These are phyloP conservation scores for Sporisorium sorghi DNA, from an alignment of 1,284 basidiomycete genomes.

Conservation along the genomic window DNA sequence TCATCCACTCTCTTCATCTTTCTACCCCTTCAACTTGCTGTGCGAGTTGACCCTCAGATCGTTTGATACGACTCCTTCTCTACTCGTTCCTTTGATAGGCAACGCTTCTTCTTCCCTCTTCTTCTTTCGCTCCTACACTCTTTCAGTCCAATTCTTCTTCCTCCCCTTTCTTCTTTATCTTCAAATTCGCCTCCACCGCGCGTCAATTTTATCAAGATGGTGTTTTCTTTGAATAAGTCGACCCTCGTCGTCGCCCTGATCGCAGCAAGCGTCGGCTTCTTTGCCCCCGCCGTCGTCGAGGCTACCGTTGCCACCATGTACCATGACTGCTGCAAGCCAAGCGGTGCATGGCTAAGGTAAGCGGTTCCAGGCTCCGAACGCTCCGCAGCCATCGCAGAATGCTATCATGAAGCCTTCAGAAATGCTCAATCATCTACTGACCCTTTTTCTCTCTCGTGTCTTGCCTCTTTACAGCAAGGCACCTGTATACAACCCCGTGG, in stretches of 20 bases:
- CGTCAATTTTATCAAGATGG: constrained; percentile 18
- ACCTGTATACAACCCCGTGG: constrained; percentile 26
- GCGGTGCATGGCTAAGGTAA: neutral
- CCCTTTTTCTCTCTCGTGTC: neutral
- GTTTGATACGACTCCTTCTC: neutral
- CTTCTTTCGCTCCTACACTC: no score
- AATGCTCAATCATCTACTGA: neutral
- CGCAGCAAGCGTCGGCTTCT: constrained; percentile 12
- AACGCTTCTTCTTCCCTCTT: neutral
- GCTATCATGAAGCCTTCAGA: neutral
- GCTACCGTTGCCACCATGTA: constrained; percentile 43
- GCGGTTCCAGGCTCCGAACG: neutral
- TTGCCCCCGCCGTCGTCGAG: constrained; percentile 20
- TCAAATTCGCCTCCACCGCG: neutral
- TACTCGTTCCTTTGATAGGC: constrained; percentile 34
- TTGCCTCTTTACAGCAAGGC: constrained; percentile 10
- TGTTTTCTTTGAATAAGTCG: constrained; percentile 11
- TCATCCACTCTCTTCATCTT: no score
- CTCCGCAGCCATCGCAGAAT: neutral
- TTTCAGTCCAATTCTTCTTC: neutral
- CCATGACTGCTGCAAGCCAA: constrained; percentile 37
- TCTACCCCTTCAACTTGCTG: neutral
- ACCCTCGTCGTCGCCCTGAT: constrained; percentile 24
- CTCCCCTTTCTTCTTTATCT: neutral
- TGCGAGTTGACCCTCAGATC: neutral